Conservation (phyloP, 2,329 filamentous ascomycete species). For the Beauveria medogensis region DNA sequence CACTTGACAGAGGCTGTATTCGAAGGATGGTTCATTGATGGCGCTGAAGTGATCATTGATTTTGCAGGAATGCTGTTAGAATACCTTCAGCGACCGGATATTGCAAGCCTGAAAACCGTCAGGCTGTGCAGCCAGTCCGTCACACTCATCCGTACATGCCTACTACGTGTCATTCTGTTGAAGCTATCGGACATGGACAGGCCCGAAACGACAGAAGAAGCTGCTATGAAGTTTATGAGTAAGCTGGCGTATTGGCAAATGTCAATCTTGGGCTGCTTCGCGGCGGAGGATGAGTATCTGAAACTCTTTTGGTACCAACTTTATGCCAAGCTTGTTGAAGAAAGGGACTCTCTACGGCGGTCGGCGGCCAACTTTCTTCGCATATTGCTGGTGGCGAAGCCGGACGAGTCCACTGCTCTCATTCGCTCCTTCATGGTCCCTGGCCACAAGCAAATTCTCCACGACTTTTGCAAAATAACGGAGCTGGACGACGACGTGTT, state of each 20-base stretch:
- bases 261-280: slow-evolving; percentile 71
- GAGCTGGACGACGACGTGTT: slow-evolving; percentile 87
- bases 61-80: slow-evolving; percentile 81
- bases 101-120: slow-evolving; percentile 75
- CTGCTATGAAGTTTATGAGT: slow-evolving; percentile 65
- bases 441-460: slow-evolving; percentile 63
- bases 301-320: slow-evolving; percentile 87
- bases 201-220: slow-evolving; percentile 45
- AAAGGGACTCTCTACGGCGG: slow-evolving; percentile 56
- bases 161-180: slow-evolving; percentile 72
- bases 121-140: slow-evolving; percentile 85
- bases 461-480: slow-evolving; percentile 74
- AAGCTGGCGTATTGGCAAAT: slow-evolving; percentile 95
- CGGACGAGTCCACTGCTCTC: slow-evolving; percentile 67
- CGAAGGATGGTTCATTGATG: slow-evolving; percentile 93
- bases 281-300: slow-evolving; percentile 72
- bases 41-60: slow-evolving; percentile 74
- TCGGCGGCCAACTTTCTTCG: slow-evolving; percentile 80
- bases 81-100: slow-evolving; percentile 77
- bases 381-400: slow-evolving; percentile 90
- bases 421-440: slow-evolving; percentile 62
- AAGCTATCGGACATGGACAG: slow-evolving; percentile 78
- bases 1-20: slow-evolving; percentile 87
- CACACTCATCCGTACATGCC: slow-evolving; percentile 63
- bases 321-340: slow-evolving; percentile 77